Conservation (phyloP, 2,329 filamentous ascomycete species). For the Pseudophaeomoniella oleicola region DNA sequence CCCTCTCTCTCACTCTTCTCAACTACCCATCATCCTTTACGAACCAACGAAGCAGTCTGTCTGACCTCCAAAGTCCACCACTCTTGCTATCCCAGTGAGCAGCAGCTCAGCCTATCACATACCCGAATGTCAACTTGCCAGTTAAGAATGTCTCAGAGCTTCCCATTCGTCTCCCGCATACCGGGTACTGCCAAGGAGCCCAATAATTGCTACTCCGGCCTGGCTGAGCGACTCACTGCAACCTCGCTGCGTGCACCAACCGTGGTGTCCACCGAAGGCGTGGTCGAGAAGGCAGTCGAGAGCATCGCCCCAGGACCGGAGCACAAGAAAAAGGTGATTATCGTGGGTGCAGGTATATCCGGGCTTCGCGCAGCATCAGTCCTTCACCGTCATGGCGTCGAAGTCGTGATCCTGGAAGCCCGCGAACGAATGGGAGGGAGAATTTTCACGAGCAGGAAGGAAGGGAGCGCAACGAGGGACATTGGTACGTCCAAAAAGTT, state of each 20-base stretch:
- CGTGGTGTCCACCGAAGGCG: background rate
- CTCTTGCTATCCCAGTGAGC: constrained; percentile 1
- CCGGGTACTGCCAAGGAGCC: constrained; percentile 11
- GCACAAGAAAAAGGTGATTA: constrained; percentile 15
- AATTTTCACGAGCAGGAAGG: constrained; percentile 19
- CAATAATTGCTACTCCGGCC: constrained; percentile 14
- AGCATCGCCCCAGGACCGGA: background rate
- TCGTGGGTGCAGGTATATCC: constrained; percentile 21
- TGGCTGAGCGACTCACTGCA: constrained; percentile 8
- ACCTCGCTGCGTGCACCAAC: background rate
- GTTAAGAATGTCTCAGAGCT: constrained; percentile 16
- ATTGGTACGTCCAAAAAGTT: constrained; percentile 20
- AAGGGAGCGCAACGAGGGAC: constrained; percentile 20
- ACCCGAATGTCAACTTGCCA: constrained; percentile 16
- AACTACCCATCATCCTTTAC: constrained; percentile 3
- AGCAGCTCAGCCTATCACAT: constrained; percentile 5
- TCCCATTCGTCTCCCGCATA: constrained; percentile 9
- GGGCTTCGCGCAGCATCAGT: constrained; percentile 20
- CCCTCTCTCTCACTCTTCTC: constrained; percentile 2
- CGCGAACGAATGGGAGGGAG: constrained; percentile 22
- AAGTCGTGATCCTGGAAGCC: constrained; percentile 21
- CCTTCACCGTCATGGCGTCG: constrained; percentile 18
- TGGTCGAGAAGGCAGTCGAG: background rate
- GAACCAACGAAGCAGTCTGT: background rate
- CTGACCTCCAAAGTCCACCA: background rate